A percentile compares a stretch with the other conserved stretches of the same genome.
Evolutionary conservation across 2,329 filamentous ascomycete species (phyloP).

Genomic region (Chrysoporthe cubensis): DNA sequence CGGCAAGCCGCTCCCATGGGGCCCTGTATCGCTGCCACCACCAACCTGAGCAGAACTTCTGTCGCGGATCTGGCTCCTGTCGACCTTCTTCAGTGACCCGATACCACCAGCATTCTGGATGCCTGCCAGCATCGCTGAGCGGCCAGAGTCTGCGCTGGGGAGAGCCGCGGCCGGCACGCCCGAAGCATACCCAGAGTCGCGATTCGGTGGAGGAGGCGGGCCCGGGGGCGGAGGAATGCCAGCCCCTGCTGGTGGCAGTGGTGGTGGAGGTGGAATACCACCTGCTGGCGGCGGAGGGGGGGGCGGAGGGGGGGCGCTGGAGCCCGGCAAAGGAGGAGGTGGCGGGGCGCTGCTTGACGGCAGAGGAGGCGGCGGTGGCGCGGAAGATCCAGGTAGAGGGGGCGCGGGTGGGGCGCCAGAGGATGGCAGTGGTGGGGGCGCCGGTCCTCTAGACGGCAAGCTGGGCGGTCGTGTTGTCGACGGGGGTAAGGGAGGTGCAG

Average conservation of each 20-base stretch:
- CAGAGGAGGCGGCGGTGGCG: conserved; percentile 43
- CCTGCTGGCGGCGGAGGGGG: conserved; percentile 47
- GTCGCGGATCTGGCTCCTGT: conserved; percentile 70
- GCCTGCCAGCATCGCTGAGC: conserved; percentile 67
- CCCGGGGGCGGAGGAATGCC: conserved; percentile 45
- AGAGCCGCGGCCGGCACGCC: conserved; percentile 53
- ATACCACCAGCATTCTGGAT: conserved; percentile 74
- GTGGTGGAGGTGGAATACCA: conserved; percentile 43
- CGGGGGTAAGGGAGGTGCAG: conserved; percentile 56
- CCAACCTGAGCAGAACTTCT: conserved; percentile 68
- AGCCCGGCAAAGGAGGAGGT: conserved; percentile 42
- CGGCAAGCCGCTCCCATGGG: conserved; percentile 55
- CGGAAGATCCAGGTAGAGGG: conserved; percentile 37
- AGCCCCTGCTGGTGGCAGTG: conserved; percentile 42
- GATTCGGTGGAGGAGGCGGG: conserved; percentile 60
- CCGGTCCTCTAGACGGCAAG: conserved; percentile 42
- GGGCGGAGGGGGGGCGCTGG: conserved; percentile 47
- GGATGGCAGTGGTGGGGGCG: conserved; percentile 37
- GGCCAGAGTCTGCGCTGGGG: conserved; percentile 48
- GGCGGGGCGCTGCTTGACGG: conserved; percentile 41
- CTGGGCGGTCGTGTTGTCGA: conserved; percentile 27
- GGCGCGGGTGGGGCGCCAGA: conserved; percentile 42
- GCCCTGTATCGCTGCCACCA: conserved; percentile 48
- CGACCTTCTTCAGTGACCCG: conserved; percentile 74
- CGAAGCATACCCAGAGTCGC: conserved; percentile 61